Evolutionary conservation across 2,329 filamentous ascomycete species (phyloP), one percentile per base, ranked within the genome.

Genomic region (Teratosphaeria epicoccoides): DNA sequence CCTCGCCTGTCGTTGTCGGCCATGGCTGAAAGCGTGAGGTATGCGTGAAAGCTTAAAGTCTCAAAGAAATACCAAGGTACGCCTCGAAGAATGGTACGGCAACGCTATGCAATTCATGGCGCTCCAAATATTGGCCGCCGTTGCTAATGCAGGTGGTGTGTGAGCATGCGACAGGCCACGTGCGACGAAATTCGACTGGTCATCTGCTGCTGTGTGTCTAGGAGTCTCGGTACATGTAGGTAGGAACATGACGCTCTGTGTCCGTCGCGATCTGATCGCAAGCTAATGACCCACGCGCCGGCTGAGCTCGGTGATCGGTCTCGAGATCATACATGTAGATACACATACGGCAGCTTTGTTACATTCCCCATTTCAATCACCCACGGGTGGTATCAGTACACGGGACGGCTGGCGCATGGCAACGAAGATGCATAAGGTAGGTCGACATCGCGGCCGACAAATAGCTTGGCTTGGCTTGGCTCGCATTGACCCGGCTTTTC

Each of bases 1-100:
- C 33, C 33, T 46, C 26, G 49, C 46, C 46, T 23, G 12, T 46
- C 24, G 26, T 48, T 25, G 6, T 52, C 50, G 6, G 46, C 49
- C 52, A 54, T 54, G 49, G 25, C 24, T 20, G 33, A 33, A 28
- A 26, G 9, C 26, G 26, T 7, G 9, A 7, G 12, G 9, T 28
- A 7, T 28, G 2, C 9, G 26, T 28, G 12, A 12, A 37, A 37
- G 29, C 14, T n/a, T n/a, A 37, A 37, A 37, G 29, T 14, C 14
- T 14, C 29, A n/a, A 37, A 14, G 5, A 6, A 14, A 14, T 14
- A 6, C 29, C 29, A n/a, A 37, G 6, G 5, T 2, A 14, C 17
- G 12, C 11, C 11, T 11, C 29, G 29, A 11, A 6, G 11, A 6
- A 12, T 28, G 26, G 12, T 14, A 40, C 14, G 33, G 10, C 33